These are phyloP conservation scores for Ambrosia hybrid DNA, from an alignment of 140 eudicot species.

Conservation along the genomic window DNA sequence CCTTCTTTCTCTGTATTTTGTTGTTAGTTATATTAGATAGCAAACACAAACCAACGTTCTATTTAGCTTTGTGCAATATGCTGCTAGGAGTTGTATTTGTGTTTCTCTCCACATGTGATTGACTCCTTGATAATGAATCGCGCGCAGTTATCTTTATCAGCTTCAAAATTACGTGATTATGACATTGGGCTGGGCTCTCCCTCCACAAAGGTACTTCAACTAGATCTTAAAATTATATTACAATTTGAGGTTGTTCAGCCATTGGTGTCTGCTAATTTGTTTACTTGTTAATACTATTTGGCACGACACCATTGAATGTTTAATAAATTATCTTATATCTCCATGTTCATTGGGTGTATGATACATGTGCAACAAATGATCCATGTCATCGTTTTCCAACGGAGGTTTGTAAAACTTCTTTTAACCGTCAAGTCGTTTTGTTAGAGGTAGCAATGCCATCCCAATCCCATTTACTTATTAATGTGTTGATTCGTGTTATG, in stretches of 20 bases:
- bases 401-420: slow-evolving; percentile 49
- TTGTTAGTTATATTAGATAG: slow-evolving; percentile 8
- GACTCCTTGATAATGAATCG: slow-evolving; percentile 28
- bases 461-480: neutral
- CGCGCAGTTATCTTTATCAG: slow-evolving; percentile 90
- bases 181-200: slow-evolving; percentile 41
- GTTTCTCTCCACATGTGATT: slow-evolving; percentile 20
- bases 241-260: slow-evolving; percentile 93
- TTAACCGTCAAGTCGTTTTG: neutral
- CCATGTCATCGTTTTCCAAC: slow-evolving; percentile 63
- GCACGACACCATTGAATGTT: slow-evolving; percentile 9
- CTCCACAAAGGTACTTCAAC: slow-evolving; percentile 62
- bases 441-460: neutral
- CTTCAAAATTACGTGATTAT: slow-evolving; percentile 70
- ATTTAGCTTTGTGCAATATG: slow-evolving; percentile 10
- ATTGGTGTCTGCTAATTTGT: slow-evolving; percentile 43
- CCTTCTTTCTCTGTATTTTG: slow-evolving; percentile 7
- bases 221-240: slow-evolving; percentile 49
- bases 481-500: neutral
- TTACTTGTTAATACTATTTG: slow-evolving; percentile 12
- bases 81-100: slow-evolving; percentile 11
- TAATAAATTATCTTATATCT: slow-evolving; percentile 18
- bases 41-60: neutral
- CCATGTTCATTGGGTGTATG: slow-evolving; percentile 52
- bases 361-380: slow-evolving; percentile 58